Evolutionary conservation across 2,329 filamentous ascomycete species (phyloP).

Genomic region (Pseudogymnoascus sp.): DNA sequence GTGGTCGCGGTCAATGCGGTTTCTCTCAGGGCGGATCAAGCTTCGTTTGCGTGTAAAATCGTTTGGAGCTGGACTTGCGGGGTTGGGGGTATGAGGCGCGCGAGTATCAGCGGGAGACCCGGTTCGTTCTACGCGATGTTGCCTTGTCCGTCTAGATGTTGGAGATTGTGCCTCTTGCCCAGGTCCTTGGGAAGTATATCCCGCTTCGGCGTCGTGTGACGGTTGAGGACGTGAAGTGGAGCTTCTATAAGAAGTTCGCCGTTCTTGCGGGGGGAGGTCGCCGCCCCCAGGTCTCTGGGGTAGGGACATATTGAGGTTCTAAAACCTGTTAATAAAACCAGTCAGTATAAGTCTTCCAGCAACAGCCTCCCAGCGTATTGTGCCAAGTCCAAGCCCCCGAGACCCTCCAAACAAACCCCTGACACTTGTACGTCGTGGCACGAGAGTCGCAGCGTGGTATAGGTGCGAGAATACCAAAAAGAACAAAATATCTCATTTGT

Average conservation of each 20-base stretch:
- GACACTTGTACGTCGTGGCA: background rate
- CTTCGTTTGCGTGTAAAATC: constrained; percentile 68
- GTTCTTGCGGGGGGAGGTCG: constrained; percentile 50
- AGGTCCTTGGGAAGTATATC: constrained; percentile 23
- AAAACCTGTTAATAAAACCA: background rate
- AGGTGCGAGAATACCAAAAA: background rate
- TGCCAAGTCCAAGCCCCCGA: background rate
- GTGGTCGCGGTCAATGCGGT: constrained; percentile 76
- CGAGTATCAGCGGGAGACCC: constrained; percentile 35
- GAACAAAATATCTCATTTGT: background rate
- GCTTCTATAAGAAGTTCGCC: constrained; percentile 58
- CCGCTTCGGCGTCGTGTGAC: constrained; percentile 64
- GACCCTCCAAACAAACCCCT: background rate
- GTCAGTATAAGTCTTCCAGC: background rate
- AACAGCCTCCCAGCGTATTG: background rate
- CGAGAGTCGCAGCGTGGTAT: background rate
- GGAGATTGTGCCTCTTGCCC: constrained; percentile 14
- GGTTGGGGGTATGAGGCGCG: constrained; percentile 23
- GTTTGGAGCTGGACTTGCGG: constrained; percentile 24
- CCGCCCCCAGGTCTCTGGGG: constrained; percentile 58
- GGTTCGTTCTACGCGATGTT: constrained; percentile 19
- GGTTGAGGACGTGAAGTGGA: constrained; percentile 59
- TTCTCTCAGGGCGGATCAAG: constrained; percentile 81
- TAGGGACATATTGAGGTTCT: constrained; percentile 44
- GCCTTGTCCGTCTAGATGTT: constrained; percentile 3